Percentiles rank a stretch among this genome's conserved stretches.
Conservation (phyloP, 768 basidiomycete species). For the Ramaria sp. region DNA sequence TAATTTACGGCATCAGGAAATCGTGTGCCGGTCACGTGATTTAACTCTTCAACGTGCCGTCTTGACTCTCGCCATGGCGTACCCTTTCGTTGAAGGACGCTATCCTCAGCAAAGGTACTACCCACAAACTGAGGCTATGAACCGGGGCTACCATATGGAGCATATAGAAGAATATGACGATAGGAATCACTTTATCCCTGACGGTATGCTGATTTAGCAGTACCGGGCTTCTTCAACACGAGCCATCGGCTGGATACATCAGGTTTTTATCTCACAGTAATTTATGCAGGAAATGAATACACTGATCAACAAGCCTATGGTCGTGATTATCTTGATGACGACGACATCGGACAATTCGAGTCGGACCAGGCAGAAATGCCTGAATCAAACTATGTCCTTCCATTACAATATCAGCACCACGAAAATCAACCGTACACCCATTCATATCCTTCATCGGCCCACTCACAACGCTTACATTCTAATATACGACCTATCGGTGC, state of each 20-base stretch:
- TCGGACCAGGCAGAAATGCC: not conserved
- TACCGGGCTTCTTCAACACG: not conserved
- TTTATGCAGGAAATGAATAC: not conserved
- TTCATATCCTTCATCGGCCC: not conserved
- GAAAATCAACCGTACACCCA: not conserved
- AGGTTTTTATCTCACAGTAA: not conserved
- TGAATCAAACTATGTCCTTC: not conserved
- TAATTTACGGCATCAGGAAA: too few relatives aligned
- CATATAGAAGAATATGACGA: not conserved
- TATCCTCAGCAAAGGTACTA: not conserved
- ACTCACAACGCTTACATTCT: not conserved
- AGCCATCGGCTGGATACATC: not conserved
- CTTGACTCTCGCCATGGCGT: not conserved
- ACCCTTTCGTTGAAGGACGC: not conserved
- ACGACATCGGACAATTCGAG: not conserved
- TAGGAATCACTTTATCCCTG: not conserved
- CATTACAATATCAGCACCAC: not conserved
- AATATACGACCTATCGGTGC: not conserved
- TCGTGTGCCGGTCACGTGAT: too few relatives aligned
- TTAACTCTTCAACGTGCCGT: not conserved
- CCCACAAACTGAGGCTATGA: not conserved
- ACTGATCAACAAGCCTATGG: not conserved
- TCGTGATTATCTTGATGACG: not conserved
- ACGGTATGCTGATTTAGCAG: not conserved
- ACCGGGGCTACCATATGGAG: not conserved